Evolutionary conservation across 306 rosid species (phyloP), one percentile per base, ranked within the genome.

Genomic region (Vachellia collinsii): DNA sequence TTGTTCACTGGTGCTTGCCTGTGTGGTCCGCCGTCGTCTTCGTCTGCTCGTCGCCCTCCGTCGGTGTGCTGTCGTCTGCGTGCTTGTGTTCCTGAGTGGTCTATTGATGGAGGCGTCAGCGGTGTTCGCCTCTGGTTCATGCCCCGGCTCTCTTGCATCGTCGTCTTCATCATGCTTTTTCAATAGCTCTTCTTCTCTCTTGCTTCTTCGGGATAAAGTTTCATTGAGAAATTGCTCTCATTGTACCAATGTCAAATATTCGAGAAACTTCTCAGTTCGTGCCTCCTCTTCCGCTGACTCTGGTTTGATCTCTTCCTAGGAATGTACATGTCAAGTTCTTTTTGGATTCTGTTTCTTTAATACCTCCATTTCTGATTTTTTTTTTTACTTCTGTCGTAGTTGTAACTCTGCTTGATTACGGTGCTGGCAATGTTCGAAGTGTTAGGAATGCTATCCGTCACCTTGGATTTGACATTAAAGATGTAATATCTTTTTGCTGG

Each of bases 351-450:
- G 25, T 70, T 20, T 36, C 11, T 66, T 77, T 7, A 48, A 48
- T 48, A 13, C 7, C 54, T 14, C 16, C 20, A 1, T 63, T 58
- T 11, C n/a, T 51, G 22, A 17, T 34, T 8, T 34, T 34, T 8
- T 34, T 50, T 25, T 87, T 8, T 34, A 34, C 5, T 14, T 46
- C n/a, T n/a, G n/a, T 46, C 50, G 13, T 77, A 93, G 99, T 85
- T 51, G 99, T 94, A 77, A 94, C 99, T 77, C 75, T 94, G 70
- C 97, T 94, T 66, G 97, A 94, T 70, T 93, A 93, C 68, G 97
- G 97, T 63, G 97, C 97, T 81, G 99, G 97, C 59, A 94, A 93
- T 77, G 97, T 94, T 75, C 92, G 97, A 66, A 93, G 99, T 77
- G 86, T 93, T 67, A 86, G 97, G 74, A 95, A 95, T 83, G 99